Evolutionary conservation across 345 rosid genomes (phyloP).

Genomic region (Citrus reticulata): DNA sequence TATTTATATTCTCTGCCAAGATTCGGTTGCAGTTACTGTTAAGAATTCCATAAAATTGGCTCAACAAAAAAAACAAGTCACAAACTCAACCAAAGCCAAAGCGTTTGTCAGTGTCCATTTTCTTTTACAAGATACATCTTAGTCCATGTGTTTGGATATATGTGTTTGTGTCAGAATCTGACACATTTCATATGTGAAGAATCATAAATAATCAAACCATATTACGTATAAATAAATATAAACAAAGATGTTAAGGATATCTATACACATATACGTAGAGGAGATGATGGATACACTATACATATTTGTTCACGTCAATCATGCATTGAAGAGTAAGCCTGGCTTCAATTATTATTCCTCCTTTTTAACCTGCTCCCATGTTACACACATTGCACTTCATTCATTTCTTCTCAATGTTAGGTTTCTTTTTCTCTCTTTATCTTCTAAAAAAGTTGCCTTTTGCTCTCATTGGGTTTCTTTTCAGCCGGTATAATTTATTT

Average conservation of each 20-base stretch:
- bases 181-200: not conserved
- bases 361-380: slow-evolving; percentile 9
- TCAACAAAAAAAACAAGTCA: not conserved
- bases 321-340: slow-evolving; percentile 13
- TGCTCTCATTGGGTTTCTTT: slow-evolving; percentile 8
- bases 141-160: slow-evolving; percentile 16
- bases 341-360: slow-evolving; percentile 20
- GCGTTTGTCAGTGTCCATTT: slow-evolving; percentile 18
- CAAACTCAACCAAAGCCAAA: slow-evolving; percentile 10
- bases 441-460: slow-evolving; percentile 21
- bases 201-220: not conserved
- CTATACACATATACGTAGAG: not conserved
- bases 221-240: no score
- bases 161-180: slow-evolving; percentile 18
- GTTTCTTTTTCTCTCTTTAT: not conserved
- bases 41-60: slow-evolving; percentile 4
- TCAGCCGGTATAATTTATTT: not conserved
- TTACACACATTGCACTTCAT: not conserved
- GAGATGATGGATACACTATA: not conserved
- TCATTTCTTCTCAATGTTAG: slow-evolving; percentile 1
- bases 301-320: slow-evolving; percentile 12
- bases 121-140: not conserved
- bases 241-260: not conserved
- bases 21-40: slow-evolving; percentile 12
- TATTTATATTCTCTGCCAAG: not conserved